Evolutionary conservation across 179 eudicot species (phyloP).

Genomic region (Sideroxylon spinosum): DNA sequence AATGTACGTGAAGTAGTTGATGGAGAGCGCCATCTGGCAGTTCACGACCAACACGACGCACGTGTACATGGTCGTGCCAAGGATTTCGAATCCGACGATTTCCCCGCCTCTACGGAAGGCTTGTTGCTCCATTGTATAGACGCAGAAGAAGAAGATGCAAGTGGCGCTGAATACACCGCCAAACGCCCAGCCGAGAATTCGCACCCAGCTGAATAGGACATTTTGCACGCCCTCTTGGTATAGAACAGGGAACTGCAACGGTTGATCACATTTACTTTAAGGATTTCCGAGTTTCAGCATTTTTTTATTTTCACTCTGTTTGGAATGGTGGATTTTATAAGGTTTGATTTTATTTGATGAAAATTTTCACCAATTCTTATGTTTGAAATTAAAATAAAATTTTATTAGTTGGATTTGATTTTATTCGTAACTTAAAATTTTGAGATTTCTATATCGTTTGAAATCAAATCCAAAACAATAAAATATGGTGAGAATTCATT

Average conservation of each 20-base stretch:
- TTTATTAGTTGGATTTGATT: too few species aligned
- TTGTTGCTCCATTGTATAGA: conserved; percentile 29
- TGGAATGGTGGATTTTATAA: too few species aligned
- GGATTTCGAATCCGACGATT: conserved; percentile 38
- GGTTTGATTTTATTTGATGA: too few species aligned
- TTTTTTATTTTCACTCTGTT: too few species aligned
- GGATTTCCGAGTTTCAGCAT: neutral
- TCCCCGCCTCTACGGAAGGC: conserved; percentile 40
- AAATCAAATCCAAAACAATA: too few species aligned
- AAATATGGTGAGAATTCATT: too few species aligned
- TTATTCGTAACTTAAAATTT: too few species aligned
- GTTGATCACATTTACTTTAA: neutral
- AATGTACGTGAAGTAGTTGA: conserved; percentile 41
- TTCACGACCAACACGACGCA: conserved; percentile 44
- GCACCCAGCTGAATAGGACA: conserved; percentile 40
- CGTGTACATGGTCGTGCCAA: conserved; percentile 40
- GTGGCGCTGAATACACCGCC: conserved; percentile 38
- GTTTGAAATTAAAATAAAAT: too few species aligned
- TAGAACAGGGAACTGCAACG: conserved; percentile 36
- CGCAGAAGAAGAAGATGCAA: conserved; percentile 36
- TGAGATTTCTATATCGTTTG: too few species aligned
- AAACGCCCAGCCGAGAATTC: conserved; percentile 39
- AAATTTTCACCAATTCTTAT: too few species aligned
- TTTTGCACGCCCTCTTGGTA: conserved; percentile 47
- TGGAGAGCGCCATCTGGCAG: conserved; percentile 41